A percentile compares a stretch with the other conserved stretches of the same genome.
Evolutionary conservation across 768 basidiomycete species (phyloP).

Genomic region (Auriscalpium microsporum): DNA sequence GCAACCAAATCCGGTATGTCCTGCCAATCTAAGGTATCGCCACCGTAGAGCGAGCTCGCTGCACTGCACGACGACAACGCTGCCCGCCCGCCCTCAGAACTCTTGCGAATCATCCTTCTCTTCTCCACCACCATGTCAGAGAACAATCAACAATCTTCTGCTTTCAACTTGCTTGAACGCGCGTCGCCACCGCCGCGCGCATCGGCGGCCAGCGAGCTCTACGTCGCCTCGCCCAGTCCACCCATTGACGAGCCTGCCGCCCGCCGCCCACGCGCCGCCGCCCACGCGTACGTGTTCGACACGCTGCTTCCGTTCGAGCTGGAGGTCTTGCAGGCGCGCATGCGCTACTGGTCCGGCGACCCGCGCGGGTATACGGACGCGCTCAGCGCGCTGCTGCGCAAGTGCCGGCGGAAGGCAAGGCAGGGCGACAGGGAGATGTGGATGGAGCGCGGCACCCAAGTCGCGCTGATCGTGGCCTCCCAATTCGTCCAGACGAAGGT

Average conservation of each 20-base stretch:
- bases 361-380: constrained; percentile 74
- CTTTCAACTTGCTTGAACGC: no score
- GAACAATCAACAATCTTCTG: no score
- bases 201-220: neutral
- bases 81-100: no score
- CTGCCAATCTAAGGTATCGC: no score
- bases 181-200: neutral
- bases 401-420: constrained; percentile 40
- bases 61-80: no score
- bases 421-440: constrained; percentile 44
- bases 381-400: constrained; percentile 50
- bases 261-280: no score
- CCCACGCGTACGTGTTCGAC: constrained; percentile 53
- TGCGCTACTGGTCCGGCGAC: constrained; percentile 79
- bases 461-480: constrained; percentile 73
- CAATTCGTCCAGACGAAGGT: constrained; percentile 78
- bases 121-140: no score
- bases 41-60: no score
- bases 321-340: constrained; percentile 61
- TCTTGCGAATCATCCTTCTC: no score
- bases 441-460: constrained; percentile 69
- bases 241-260: constrained; percentile 18
- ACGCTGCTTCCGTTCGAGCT: constrained; percentile 48
- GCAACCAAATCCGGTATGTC: no score
- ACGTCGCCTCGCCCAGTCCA: neutral